Evolutionary conservation across 345 rosid genomes (phyloP), one percentile per base, ranked within the genome.

Genomic region (Salix viminalis): DNA sequence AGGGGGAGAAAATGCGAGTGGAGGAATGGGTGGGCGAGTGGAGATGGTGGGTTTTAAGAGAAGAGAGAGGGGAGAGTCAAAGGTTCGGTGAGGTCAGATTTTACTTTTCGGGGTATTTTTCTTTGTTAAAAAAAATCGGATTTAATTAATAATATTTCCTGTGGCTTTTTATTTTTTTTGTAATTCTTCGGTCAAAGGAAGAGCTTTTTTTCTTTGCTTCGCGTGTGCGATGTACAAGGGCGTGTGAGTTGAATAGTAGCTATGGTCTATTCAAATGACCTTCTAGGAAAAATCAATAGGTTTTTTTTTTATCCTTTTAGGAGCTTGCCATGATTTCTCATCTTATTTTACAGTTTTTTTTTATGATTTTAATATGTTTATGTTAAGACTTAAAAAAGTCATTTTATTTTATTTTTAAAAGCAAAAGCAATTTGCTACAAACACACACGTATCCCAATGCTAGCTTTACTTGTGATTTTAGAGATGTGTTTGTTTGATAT

Each of bases 81-180:
- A 88, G 85, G 84, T 41, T 24, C 13, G 77, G 73, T 86, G 92
- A 87, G 86, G 87, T 89, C 86, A 87, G 14, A 54, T 61, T 76
- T 73, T 75, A 56, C 77, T 85, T 82, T 82, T 75, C n/a, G 41
- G 18, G 18, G 67, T 56, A 21, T 71, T 74, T 77, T 71, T 10
- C 46, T 72, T 28, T 5, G 7, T 36, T 72, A 18, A 28, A 52
- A 13, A 5, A 5, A 58, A 44, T 9, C 32, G 4, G 15, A 30
- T 19, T 30, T 34, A 24, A 34, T n/a, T 13, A 54, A 4, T 67
- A 9, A 62, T 30, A 28, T 67, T 71, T n/a, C 62, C n/a, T 42
- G n/a, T 28, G 26, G 4, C 24, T n/a, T 58, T 58, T 58, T 58
- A n/a, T 56, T 10, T 61, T 34, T 44, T 21, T 71, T 76, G 52